Base-by-base conservation (phyloP, 108 stramenopile species). In the Nitzschia sp. region DNA sequence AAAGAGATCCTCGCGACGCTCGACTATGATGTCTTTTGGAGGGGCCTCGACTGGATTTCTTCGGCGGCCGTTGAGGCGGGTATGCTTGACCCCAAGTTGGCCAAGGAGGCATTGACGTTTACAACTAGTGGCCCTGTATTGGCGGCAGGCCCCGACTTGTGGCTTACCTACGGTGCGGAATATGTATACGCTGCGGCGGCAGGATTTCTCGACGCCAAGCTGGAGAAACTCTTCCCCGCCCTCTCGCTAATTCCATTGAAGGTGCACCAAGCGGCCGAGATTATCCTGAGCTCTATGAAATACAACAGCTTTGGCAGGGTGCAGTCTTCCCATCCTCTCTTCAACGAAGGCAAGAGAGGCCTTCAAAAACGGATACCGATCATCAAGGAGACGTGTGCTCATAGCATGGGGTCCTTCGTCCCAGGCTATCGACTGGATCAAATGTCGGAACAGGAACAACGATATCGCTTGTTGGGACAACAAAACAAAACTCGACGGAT, bases 151-250 rank as follows among this genome's bases (percentile, higher is more conserved):
- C 68, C 84, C 5, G 68, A 77, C n/a, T 57, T 91, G 36, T 94
- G 93, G 93, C 76, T 94, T 13, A 82, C 77, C 58, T 86, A 88
- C 64, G 93, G 90, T 3, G 76, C 81, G 35, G 89, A 90, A 45
- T 91, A 94, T 69, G 77, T 89, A 0, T 94, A 89, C 73, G 83
- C 86, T 59, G 88, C 90, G 24, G 68, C 85, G 62, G 87, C 85
- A 31, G 90, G 79, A 24, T 82, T 91, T 51, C 64, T 94, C 46
- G 76, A 81, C 15, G 59, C 82, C 6, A 74, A 88, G 46, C 66
- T 91, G 27, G 76, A 85, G 47, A 68, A 66, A 11, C 35, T 94
- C 6, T 80, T 89, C 36, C 62, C 85, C 18, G 83, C 83, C 6
- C 64, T 94, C 3, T 81, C 84, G 11, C 60, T 94, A 28, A 78